Evolutionary conservation across 2,329 filamentous ascomycete genomes (phyloP).

Genomic region (Aureobasidium sp.): DNA sequence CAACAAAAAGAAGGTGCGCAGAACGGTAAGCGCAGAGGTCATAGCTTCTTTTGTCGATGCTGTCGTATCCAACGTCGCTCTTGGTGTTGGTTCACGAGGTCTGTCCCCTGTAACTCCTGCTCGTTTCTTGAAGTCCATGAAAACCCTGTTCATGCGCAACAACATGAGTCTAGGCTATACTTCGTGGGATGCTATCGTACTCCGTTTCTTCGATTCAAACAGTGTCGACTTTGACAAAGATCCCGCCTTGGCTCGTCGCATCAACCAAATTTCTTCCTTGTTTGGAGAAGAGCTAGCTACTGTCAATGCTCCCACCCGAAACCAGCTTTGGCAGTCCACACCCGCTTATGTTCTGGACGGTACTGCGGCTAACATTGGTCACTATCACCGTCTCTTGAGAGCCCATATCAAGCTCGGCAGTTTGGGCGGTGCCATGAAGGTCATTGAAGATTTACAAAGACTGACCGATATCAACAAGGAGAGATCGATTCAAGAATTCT

Average conservation of each 20-base stretch:
- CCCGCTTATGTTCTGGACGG: conserved; percentile 39
- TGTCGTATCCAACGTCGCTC: conserved; percentile 39
- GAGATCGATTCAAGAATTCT: conserved; percentile 37
- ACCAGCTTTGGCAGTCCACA: conserved; percentile 21
- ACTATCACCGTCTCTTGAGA: conserved; percentile 38
- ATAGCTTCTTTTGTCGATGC: conserved; percentile 50
- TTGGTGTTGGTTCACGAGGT: conserved; percentile 38
- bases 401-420: conserved; percentile 35
- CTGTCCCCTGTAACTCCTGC: conserved; percentile 31
- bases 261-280: conserved; percentile 32
- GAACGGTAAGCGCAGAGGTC: conserved; percentile 53
- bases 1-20: conserved; percentile 25
- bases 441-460: conserved; percentile 33
- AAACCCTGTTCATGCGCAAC: conserved; percentile 32
- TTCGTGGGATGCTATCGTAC: conserved; percentile 41
- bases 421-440: conserved; percentile 32
- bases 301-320: conserved; percentile 26
- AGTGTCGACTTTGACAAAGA: conserved; percentile 39
- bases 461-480: conserved; percentile 40
- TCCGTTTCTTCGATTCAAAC: conserved; percentile 47
- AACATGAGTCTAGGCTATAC: conserved; percentile 35
- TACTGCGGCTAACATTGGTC: conserved; percentile 35
- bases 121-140: conserved; percentile 30
- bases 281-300: conserved; percentile 36
- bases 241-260: conserved; percentile 30